phyloP scores from a whole-genome alignment of 306 rosid genomes.

The Pyrus betulifolia region DNA sequence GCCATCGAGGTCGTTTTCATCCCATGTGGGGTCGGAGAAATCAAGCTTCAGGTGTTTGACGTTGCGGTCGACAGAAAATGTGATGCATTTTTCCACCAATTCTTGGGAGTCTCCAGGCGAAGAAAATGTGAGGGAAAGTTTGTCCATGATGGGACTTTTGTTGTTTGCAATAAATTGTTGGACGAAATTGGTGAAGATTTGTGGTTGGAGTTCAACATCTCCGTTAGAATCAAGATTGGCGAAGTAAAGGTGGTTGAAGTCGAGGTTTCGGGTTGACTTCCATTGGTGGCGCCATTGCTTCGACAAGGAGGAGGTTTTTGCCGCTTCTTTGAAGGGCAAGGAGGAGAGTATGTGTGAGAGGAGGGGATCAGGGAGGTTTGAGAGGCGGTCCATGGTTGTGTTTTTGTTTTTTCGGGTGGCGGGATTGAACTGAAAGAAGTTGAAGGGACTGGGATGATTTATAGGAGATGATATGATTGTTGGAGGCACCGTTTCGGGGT shows the following conservation, averaged over 20 bases:
- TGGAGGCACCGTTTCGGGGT: neutral
- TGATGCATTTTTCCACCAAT: neutral
- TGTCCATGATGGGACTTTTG: neutral
- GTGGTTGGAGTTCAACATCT: neutral
- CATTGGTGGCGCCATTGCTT: neutral
- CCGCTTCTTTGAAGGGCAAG: neutral
- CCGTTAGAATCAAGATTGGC: neutral
- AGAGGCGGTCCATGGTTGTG: neutral
- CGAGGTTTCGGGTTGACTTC: neutral
- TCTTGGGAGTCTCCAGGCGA: neutral
- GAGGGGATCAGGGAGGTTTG: neutral
- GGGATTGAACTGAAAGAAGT: neutral
- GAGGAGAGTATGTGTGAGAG: neutral
- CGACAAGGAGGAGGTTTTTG: neutral
- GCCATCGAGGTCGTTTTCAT: neutral
- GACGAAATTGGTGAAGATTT: neutral
- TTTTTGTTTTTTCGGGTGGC: neutral
- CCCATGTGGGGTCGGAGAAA: slow-evolving; percentile 25
- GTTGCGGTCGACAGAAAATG: slow-evolving; percentile 1
- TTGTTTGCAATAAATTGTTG: slow-evolving; percentile 1
- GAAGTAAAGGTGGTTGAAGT: neutral
- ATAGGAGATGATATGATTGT: neutral
- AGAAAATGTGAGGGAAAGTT: neutral
- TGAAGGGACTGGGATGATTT: neutral
- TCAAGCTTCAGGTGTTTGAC: slow-evolving; percentile 21